Conservation (phyloP, 208 protist genomes). For the Leishmania lainsoni region DNA sequence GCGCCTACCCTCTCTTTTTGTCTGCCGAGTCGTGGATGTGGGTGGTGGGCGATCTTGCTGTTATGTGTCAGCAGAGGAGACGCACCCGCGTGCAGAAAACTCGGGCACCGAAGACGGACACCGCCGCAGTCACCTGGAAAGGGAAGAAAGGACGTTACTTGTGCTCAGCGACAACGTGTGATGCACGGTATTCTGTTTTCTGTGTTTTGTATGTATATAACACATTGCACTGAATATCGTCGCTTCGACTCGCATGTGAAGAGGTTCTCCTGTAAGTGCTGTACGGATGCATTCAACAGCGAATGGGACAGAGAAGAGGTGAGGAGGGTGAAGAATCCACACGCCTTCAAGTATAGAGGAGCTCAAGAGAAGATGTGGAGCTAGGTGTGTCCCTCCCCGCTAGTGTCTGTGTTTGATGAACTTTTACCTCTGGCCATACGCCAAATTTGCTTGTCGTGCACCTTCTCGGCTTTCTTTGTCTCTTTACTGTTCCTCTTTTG, state of each 20-base stretch:
- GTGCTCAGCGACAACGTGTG: neutral
- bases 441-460: neutral
- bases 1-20: neutral
- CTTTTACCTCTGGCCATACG: neutral
- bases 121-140: neutral
- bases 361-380: neutral
- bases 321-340: neutral
- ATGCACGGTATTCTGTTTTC: neutral
- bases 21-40: neutral
- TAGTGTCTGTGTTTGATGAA: neutral
- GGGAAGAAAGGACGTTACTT: neutral
- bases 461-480: constrained; percentile 22
- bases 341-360: neutral
- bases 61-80: neutral
- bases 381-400: neutral
- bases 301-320: neutral
- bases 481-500: constrained; percentile 18
- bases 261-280: neutral
- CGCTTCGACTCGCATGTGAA: neutral
- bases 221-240: neutral
- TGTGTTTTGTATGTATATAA: neutral
- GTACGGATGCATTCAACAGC: neutral
- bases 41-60: neutral
- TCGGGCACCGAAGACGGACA: neutral
- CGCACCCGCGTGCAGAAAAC: neutral